Base-by-base conservation (phyloP, 139 green algal genomes). In the Tetradesmus lagerheimii region DNA sequence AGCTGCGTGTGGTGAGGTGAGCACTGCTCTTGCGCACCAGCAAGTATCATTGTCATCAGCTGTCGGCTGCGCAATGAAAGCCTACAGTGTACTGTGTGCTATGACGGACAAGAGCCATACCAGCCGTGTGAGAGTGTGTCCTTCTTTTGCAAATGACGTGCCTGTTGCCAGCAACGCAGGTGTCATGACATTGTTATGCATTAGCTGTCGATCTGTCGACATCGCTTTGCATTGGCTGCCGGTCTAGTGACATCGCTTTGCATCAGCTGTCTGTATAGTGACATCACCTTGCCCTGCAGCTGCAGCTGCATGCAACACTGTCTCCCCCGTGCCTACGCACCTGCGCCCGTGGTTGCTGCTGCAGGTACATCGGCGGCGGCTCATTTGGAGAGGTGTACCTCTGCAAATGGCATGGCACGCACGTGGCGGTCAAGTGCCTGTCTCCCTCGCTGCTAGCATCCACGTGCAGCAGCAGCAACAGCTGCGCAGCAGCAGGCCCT, bases 401-500 rank as follows among this genome's bases (percentile, higher is more conserved):
- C 38, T 91, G 53, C n/a, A 62, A 80, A 14, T 97, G 95, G 95
- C 94, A 95, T 76, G 89, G 80, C 74, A 92, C 89, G 31, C 95
- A 97, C 14, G 94, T 93, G 41, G 92, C 94, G 41, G 57, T 97
- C 74, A 97, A 97, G 93, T 96, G 93, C 91, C 91, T 97, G 23
- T 96, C 93, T 87, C 95, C 95, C 25, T 90, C 85, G 1, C 93
- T 97, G 53, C 93, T 97, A 37, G 6, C 85, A 9, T 43, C 90
- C 12, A 87, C 79, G 4, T 27, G 50, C 50, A 25, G 50, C 50
- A 27, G 87, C 91, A 37, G 25, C 84, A 78, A 74, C 83, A n/a
- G 31, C 15, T 0, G 93, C 93, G 85, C 80, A 45, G 85, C 80
- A 45, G 38, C 87, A 3, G 71, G 91, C 12, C 71, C 77, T 37